These are phyloP conservation scores for Gnomoniopsis smithogilvyi DNA, from an alignment of 2,329 filamentous ascomycete species.

Conservation along the genomic window DNA sequence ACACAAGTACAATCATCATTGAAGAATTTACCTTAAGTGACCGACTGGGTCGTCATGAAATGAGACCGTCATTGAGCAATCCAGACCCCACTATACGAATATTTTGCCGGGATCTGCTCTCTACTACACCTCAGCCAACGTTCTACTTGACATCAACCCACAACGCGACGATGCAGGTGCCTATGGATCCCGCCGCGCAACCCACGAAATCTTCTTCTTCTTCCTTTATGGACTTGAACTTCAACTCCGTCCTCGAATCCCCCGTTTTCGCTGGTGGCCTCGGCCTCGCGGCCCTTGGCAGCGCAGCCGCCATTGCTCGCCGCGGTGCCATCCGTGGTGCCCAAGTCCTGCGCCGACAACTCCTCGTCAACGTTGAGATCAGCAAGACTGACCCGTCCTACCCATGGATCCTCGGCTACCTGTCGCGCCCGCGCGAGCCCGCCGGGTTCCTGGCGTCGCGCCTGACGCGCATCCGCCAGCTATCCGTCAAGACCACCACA, in stretches of 20 bases:
- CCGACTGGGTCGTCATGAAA: neutral
- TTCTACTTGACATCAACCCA: neutral
- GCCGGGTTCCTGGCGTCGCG: slow-evolving; percentile 57
- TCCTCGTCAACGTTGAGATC: slow-evolving; percentile 95
- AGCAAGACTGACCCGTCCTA: slow-evolving; percentile 92
- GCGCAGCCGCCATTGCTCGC: slow-evolving; percentile 75
- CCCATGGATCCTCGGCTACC: slow-evolving; percentile 91
- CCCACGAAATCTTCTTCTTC: slow-evolving; percentile 13
- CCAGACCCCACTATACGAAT: slow-evolving; percentile 13
- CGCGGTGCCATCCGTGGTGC: slow-evolving; percentile 70
- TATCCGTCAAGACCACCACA: slow-evolving; percentile 53
- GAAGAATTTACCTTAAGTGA: neutral
- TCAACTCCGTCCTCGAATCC: slow-evolving; percentile 61
- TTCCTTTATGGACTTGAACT: slow-evolving; percentile 33
- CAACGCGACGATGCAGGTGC: slow-evolving; percentile 17
- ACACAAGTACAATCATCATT: neutral
- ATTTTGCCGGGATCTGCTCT: slow-evolving; percentile 2
- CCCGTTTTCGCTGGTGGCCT: slow-evolving; percentile 71
- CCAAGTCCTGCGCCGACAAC: slow-evolving; percentile 73
- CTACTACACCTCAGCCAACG: neutral
- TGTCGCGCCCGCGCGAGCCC: slow-evolving; percentile 74
- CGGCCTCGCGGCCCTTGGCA: slow-evolving; percentile 85
- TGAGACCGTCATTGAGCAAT: slow-evolving; percentile 2
- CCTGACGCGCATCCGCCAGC: slow-evolving; percentile 58
- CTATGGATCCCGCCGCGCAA: slow-evolving; percentile 19